phyloP scores from a whole-genome alignment of 176 grass and related monocot genomes.

The Aechmea fasciata region DNA sequence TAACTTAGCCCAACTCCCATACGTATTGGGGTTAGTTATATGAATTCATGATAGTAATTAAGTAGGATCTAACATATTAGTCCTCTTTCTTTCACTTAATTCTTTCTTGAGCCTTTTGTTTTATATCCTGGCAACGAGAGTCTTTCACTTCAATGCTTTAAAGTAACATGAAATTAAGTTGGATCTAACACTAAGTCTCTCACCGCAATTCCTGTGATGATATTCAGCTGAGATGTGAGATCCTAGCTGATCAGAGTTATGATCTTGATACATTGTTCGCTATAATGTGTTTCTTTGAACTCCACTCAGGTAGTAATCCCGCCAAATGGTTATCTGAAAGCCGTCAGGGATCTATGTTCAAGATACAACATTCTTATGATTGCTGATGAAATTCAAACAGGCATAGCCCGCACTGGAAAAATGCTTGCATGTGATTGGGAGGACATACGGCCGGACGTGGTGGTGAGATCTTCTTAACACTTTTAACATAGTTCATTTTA shows the following conservation, averaged over 20 bases:
- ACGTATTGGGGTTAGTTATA: too few species aligned
- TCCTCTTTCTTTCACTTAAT: not conserved
- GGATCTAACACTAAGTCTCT: not conserved
- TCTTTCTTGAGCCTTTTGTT: not conserved
- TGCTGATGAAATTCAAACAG: conserved; percentile 98
- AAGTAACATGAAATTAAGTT: too few species aligned
- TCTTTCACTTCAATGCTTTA: not conserved
- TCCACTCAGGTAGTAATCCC: conserved; percentile 68
- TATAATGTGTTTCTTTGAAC: not conserved
- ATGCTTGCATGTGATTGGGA: conserved; percentile 93
- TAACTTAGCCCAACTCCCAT: too few species aligned
- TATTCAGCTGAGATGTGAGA: not conserved
- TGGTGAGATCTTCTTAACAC: conserved; percentile 38
- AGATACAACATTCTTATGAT: conserved; percentile 90
- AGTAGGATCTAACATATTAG: too few species aligned
- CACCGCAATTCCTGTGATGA: not conserved
- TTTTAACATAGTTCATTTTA: not conserved
- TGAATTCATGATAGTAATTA: too few species aligned
- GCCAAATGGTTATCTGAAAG: conserved; percentile 85
- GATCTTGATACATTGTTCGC: not conserved
- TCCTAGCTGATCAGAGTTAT: not conserved
- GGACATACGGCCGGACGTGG: conserved; percentile 73
- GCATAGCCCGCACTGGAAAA: conserved; percentile 89
- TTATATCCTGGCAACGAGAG: not conserved
- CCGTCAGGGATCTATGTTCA: conserved; percentile 79